A percentile compares a stretch with the other conserved stretches of the same genome.
Evolutionary conservation across 345 rosid genomes (phyloP).

Genomic region (Camelina sativa): DNA sequence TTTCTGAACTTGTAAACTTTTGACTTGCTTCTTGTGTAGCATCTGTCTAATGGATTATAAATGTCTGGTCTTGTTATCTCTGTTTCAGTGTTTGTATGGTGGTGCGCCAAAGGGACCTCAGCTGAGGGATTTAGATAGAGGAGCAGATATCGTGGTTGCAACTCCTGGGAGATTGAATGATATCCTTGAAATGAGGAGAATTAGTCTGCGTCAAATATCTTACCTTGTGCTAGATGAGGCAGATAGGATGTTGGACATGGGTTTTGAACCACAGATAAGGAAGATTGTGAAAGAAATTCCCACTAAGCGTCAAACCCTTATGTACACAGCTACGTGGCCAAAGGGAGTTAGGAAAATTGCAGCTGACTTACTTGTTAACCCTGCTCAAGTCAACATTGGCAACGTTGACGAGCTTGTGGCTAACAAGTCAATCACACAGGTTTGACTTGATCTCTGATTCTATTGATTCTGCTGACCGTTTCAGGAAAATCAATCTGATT

Average conservation of each 20-base stretch:
- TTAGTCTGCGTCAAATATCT: conserved; percentile 84
- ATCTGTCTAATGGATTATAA: neutral
- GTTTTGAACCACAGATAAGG: conserved; percentile 96
- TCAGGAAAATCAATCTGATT: conserved; percentile 11
- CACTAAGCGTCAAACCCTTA: conserved; percentile 90
- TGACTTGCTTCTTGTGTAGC: neutral
- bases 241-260: conserved; percentile 99
- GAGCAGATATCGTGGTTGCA: conserved; percentile 94
- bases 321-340: conserved; percentile 99
- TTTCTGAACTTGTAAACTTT: conserved; percentile 3
- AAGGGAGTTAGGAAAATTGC: conserved; percentile 97
- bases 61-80: conserved; percentile 16
- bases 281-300: conserved; percentile 97
- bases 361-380: conserved; percentile 87
- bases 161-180: conserved; percentile 99
- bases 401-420: conserved; percentile 98
- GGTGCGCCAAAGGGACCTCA: conserved; percentile 99
- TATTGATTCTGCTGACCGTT: conserved; percentile 2
- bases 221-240: conserved; percentile 98
- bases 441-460: conserved; percentile 36
- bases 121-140: conserved; percentile 87
- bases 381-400: conserved; percentile 97
- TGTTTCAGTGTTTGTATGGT: conserved; percentile 85
- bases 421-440: conserved; percentile 98
- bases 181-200: conserved; percentile 93